Conservation (phyloP, 495 filamentous ascomycete species). For the Pseudoneurospora amorphoporcata region DNA sequence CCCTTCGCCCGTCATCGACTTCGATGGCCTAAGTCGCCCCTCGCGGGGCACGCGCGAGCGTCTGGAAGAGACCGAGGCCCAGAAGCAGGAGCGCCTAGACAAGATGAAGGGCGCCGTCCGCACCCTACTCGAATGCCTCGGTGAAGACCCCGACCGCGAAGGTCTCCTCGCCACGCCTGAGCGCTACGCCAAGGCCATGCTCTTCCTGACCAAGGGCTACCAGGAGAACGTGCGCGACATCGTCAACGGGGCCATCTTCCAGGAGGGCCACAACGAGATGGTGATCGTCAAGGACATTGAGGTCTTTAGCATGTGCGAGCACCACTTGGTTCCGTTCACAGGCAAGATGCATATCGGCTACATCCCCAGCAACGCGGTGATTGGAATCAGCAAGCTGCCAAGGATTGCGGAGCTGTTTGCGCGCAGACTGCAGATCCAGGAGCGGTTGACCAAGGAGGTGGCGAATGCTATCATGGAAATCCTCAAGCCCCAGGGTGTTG, state of each 20-base stretch:
- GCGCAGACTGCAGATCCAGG: conserved; percentile 85
- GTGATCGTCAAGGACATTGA: conserved; percentile 98
- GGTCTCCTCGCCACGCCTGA: conserved; percentile 80
- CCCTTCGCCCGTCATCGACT: conserved; percentile 60
- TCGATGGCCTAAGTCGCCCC: conserved; percentile 64
- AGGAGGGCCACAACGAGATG: conserved; percentile 93
- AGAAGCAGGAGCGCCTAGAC: conserved; percentile 58
- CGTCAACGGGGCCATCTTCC: conserved; percentile 90
- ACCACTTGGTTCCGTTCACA: conserved; percentile 93
- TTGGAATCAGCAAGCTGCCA: conserved; percentile 91
- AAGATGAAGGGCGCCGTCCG: conserved; percentile 77
- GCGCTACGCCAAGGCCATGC: conserved; percentile 91
- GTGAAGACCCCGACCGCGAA: conserved; percentile 89
- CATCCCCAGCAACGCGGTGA: conserved; percentile 74
- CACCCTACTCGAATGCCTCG: conserved; percentile 90
- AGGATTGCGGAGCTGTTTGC: conserved; percentile 97
- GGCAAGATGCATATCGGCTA: conserved; percentile 99
- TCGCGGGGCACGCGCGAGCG: conserved; percentile 69
- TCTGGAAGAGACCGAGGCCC: conserved; percentile 64
- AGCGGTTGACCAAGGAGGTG: conserved; percentile 90
- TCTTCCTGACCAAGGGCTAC: conserved; percentile 98
- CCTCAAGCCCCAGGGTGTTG: conserved; percentile 86
- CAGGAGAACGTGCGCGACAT: conserved; percentile 91
- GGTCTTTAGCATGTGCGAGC: conserved; percentile 90
- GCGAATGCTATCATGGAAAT: conserved; percentile 89